These are phyloP conservation scores for Aspergillaceae sp. DNA, from an alignment of 2,329 filamentous ascomycete species.

Conservation along the genomic window DNA sequence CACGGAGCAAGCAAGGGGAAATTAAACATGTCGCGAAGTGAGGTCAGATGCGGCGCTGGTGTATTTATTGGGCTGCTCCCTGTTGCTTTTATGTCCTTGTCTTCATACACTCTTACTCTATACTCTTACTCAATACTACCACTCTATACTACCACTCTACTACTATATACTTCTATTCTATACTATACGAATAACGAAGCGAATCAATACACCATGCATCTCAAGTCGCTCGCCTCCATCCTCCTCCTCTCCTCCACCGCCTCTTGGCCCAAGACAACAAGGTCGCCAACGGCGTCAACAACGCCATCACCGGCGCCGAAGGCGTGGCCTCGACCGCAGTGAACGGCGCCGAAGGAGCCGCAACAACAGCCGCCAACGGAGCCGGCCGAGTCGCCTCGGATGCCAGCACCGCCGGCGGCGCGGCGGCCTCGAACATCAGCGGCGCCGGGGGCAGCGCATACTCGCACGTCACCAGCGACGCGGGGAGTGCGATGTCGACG, in stretches of 20 bases:
- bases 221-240: constrained; percentile 16
- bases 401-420: not conserved
- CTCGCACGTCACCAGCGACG: not conserved
- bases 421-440: not conserved
- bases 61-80: too few relatives aligned
- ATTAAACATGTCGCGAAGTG: too few relatives aligned
- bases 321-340: constrained; percentile 12
- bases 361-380: constrained; percentile 6
- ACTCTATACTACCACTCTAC: too few relatives aligned
- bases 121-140: too few relatives aligned
- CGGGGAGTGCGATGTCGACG: not conserved
- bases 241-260: constrained; percentile 17
- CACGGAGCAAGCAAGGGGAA: too few relatives aligned
- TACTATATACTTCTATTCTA: too few relatives aligned
- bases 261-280: constrained; percentile 4
- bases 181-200: too few relatives aligned
- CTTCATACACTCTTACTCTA: too few relatives aligned
- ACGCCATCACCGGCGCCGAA: constrained; percentile 10
- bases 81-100: too few relatives aligned
- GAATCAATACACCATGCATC: constrained; percentile 13
- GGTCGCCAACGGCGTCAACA: constrained; percentile 11
- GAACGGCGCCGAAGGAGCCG: constrained; percentile 11
- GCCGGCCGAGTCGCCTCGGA: not conserved
- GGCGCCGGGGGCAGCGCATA: not conserved
- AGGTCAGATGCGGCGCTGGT: too few relatives aligned